phyloP scores from a whole-genome alignment of 441 rosid species.

The Lepidium campestre region DNA sequence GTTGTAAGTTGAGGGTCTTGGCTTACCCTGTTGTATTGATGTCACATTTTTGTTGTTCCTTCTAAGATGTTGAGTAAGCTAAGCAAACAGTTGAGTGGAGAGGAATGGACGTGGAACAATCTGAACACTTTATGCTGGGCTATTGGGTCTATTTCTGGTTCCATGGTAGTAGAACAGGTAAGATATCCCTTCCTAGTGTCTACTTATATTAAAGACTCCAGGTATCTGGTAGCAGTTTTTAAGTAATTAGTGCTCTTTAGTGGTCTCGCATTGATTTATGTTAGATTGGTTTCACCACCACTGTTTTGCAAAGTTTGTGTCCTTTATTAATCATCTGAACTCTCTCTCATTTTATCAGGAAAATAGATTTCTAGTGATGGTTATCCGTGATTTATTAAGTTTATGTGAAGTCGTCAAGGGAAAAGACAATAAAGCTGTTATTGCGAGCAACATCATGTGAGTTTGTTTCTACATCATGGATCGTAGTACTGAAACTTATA shows the following conservation, averaged over 20 bases:
- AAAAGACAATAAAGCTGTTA: constrained; percentile 98
- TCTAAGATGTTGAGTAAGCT: constrained; percentile 88
- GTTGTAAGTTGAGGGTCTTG: background rate
- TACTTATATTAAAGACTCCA: too few species aligned
- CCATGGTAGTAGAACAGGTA: constrained; percentile 99
- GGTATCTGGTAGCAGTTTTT: too few species aligned
- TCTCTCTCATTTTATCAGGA: constrained; percentile 51
- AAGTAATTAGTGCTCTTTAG: background rate
- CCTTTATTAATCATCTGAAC: background rate
- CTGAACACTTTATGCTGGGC: constrained; percentile 99
- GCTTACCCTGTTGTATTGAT: constrained; percentile 13
- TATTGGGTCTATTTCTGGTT: constrained; percentile 98
- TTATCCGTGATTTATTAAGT: constrained; percentile 91
- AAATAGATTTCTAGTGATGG: constrained; percentile 98
- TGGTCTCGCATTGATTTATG: background rate
- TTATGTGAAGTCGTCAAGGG: constrained; percentile 97
- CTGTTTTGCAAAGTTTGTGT: background rate
- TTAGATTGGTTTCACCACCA: background rate
- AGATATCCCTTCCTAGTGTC: constrained; percentile 3
- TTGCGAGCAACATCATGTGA: constrained; percentile 99
- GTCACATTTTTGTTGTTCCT: constrained; percentile 1
- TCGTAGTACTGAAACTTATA: background rate
- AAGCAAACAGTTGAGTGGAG: constrained; percentile 91
- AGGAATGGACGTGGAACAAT: constrained; percentile 99
- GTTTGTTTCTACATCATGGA: constrained; percentile 24